These are phyloP conservation scores for Echites panduratus DNA, from an alignment of 257 asterid genomes.

Conservation along the genomic window DNA sequence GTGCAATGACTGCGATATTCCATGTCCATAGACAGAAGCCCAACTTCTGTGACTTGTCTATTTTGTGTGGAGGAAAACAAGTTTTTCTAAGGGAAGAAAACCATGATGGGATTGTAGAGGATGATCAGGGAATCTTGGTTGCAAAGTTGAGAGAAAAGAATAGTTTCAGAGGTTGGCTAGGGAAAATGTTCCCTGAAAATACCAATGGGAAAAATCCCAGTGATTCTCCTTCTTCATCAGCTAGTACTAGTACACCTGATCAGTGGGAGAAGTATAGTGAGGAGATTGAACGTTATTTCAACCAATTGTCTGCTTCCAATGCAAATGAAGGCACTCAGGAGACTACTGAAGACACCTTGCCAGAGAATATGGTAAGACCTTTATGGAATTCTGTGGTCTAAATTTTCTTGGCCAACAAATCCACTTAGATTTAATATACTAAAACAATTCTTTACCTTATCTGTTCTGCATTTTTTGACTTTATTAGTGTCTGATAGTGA, in stretches of 20 bases:
- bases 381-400: slow-evolving; percentile 9
- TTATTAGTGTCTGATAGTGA: slow-evolving; percentile 5
- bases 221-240: slow-evolving; percentile 32
- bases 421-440: slow-evolving; percentile 13
- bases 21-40: slow-evolving; percentile 52
- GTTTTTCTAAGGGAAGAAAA: slow-evolving; percentile 45
- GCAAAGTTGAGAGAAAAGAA: slow-evolving; percentile 40
- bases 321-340: slow-evolving; percentile 23
- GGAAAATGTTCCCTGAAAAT: slow-evolving; percentile 35
- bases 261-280: slow-evolving; percentile 38
- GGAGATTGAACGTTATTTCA: slow-evolving; percentile 39
- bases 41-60: slow-evolving; percentile 44
- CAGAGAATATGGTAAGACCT: slow-evolving; percentile 38
- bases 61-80: slow-evolving; percentile 43
- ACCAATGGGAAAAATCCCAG: slow-evolving; percentile 13
- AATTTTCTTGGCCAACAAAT: slow-evolving; percentile 3
- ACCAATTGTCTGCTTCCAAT: slow-evolving; percentile 32
- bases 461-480: slow-evolving; percentile 9
- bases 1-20: slow-evolving; percentile 44
- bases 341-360: slow-evolving; percentile 20
- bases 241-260: slow-evolving; percentile 21
- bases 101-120: slow-evolving; percentile 39
- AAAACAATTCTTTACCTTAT: background rate
- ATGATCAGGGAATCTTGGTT: slow-evolving; percentile 37
- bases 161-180: slow-evolving; percentile 48